Conservation (phyloP, 495 filamentous ascomycete genomes). For the Thozetella sp. region DNA sequence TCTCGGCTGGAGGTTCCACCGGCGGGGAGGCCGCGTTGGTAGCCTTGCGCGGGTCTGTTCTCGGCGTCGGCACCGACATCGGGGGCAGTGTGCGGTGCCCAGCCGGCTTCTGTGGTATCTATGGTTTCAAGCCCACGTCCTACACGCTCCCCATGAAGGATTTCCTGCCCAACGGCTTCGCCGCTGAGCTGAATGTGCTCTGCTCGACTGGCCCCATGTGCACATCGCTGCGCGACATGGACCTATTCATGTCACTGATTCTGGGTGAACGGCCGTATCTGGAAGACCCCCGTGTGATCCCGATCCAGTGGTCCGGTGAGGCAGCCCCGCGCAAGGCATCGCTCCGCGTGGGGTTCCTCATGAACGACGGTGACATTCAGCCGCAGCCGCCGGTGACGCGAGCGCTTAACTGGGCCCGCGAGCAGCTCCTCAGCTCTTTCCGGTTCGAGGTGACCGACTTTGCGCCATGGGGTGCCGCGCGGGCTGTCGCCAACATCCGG, state of each 20-base stretch:
- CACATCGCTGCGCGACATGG: slow-evolving; percentile 24
- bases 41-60: slow-evolving; percentile 38
- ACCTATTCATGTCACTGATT: slow-evolving; percentile 32
- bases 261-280: slow-evolving; percentile 22
- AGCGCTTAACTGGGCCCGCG: slow-evolving; percentile 57
- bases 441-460: slow-evolving; percentile 54
- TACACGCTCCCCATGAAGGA: slow-evolving; percentile 53
- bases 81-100: slow-evolving; percentile 68
- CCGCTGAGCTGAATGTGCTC: slow-evolving; percentile 28
- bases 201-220: slow-evolving; percentile 26
- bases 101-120: slow-evolving; percentile 58
- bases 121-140: slow-evolving; percentile 59
- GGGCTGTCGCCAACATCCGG: slow-evolving; percentile 46
- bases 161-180: slow-evolving; percentile 39
- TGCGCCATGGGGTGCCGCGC: slow-evolving; percentile 36
- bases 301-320: slow-evolving; percentile 47
- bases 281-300: slow-evolving; percentile 22
- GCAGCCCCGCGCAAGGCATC: slow-evolving; percentile 26
- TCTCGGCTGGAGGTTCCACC: slow-evolving; percentile 66
- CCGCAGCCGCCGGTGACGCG: slow-evolving; percentile 72
- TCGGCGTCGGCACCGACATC: slow-evolving; percentile 69
- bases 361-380: slow-evolving; percentile 69
- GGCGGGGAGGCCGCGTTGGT: slow-evolving; percentile 62
- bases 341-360: slow-evolving; percentile 68
- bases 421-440: slow-evolving; percentile 37